Evolutionary conservation across 192 early-diverging fungal genomes (phyloP).

Genomic region (Chytriomyces sp.): DNA sequence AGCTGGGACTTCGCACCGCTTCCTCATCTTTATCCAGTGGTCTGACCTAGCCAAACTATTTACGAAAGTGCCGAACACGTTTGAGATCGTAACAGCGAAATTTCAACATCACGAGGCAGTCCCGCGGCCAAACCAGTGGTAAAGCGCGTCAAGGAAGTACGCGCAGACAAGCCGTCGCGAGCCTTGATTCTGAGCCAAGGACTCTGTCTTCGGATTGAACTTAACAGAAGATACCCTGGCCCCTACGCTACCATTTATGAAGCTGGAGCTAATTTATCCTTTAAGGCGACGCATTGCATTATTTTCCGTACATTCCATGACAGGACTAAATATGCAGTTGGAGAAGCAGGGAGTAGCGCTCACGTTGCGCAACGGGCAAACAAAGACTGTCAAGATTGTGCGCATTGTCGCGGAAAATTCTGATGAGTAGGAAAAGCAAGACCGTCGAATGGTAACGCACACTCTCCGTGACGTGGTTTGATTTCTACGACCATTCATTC

Average conservation of each 20-base stretch:
- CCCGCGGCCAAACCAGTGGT: too few species aligned
- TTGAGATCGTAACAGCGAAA: too few species aligned
- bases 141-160: too few species aligned
- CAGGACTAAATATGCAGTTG: constrained; percentile 23
- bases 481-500: too few species aligned
- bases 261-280: too few species aligned
- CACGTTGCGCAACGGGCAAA: constrained; percentile 24
- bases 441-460: constrained; percentile 11
- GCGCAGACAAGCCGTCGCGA: constrained; percentile 13
- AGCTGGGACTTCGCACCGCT: too few species aligned
- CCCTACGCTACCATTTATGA: too few species aligned
- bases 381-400: constrained; percentile 30
- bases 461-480: too few species aligned
- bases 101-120: too few species aligned
- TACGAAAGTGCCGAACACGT: too few species aligned
- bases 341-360: constrained; percentile 30
- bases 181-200: constrained; percentile 28
- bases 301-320: constrained; percentile 26
- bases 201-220: constrained; percentile 31
- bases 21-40: too few species aligned
- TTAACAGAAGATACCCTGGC: constrained; percentile 36
- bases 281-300: constrained; percentile 25
- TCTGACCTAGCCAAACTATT: too few species aligned
- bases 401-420: constrained; percentile 23
- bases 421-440: constrained; percentile 15